Percentiles rank a stretch among this genome's conserved stretches.
Conservation (phyloP, 208 protist species). For the Leishmania arabica region DNA sequence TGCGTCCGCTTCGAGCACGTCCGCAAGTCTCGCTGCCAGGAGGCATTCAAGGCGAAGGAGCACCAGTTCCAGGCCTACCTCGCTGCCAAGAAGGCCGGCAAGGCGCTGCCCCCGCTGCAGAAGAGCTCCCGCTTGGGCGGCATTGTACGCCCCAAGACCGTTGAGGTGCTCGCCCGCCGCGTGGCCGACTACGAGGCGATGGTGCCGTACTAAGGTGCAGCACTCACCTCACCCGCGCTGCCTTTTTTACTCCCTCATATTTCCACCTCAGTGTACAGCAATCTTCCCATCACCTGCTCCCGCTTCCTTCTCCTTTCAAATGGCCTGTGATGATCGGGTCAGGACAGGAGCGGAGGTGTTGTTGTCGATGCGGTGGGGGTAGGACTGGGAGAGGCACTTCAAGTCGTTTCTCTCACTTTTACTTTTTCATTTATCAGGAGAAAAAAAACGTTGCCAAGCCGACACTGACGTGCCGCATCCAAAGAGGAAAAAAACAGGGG, state of each 20-base stretch:
- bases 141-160: slow-evolving; percentile 69
- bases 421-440: not conserved
- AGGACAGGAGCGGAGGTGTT: not conserved
- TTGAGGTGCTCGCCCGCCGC: slow-evolving; percentile 80
- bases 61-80: slow-evolving; percentile 72
- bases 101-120: slow-evolving; percentile 69
- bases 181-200: slow-evolving; percentile 88
- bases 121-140: slow-evolving; percentile 76
- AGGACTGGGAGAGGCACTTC: not conserved
- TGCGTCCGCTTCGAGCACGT: slow-evolving; percentile 99
- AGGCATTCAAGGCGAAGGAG: slow-evolving; percentile 90
- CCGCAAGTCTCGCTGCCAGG: slow-evolving; percentile 91
- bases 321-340: not conserved
- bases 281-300: not conserved
- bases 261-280: not conserved
- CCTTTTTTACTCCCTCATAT: not conserved
- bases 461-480: not conserved
- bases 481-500: not conserved
- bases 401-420: not conserved
- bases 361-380: not conserved
- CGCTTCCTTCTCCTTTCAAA: not conserved
- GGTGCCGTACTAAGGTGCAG: slow-evolving; percentile 69
- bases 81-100: slow-evolving; percentile 83
- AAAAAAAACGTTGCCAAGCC: not conserved
- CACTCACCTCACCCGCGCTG: not conserved